phyloP scores from a whole-genome alignment of 495 filamentous ascomycete species.

The Penicillium odoratum region DNA sequence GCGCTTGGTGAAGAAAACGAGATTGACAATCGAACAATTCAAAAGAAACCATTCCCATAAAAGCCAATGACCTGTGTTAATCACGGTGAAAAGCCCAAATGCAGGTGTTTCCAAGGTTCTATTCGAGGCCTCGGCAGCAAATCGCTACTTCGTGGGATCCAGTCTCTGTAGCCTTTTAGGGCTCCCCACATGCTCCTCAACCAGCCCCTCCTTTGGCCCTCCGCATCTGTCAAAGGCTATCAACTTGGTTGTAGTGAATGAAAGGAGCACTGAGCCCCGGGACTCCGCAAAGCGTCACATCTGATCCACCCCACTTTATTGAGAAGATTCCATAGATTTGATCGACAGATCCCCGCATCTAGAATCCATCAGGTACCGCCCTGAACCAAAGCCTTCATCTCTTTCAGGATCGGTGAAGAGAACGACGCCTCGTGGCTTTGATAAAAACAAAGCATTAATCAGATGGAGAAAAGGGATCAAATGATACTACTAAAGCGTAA shows the following conservation, averaged over 20 bases:
- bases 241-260: background rate
- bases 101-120: background rate
- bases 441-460: background rate
- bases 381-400: background rate
- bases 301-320: background rate
- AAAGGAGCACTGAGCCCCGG: conserved; percentile 3
- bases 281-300: background rate
- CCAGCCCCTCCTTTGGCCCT: conserved; percentile 1
- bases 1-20: background rate
- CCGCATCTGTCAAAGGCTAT: background rate
- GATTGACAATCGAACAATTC: background rate
- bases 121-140: background rate
- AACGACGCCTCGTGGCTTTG: background rate
- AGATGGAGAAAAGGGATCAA: background rate
- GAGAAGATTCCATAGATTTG: background rate
- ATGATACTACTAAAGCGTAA: background rate
- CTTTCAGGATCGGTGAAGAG: background rate
- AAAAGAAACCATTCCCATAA: background rate
- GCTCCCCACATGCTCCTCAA: conserved; percentile 7
- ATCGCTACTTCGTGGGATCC: background rate
- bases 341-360: background rate
- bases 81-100: background rate
- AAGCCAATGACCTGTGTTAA: background rate
- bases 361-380: background rate
- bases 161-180: background rate